phyloP scores from a whole-genome alignment of 768 basidiomycete species.

The Podaxis sp. region DNA sequence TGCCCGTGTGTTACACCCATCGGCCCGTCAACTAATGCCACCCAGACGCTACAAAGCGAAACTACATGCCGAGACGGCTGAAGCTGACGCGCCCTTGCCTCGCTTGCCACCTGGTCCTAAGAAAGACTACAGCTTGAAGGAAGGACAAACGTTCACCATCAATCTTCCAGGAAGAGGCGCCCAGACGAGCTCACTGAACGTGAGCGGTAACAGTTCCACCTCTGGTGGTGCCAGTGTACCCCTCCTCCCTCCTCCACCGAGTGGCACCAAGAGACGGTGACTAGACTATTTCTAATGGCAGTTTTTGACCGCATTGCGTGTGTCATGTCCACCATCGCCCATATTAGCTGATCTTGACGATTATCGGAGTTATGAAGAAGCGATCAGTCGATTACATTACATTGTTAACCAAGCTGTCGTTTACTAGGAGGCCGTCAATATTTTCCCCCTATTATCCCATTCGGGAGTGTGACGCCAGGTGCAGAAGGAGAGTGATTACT shows the following conservation, averaged over 20 bases:
- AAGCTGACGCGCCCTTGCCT: slow-evolving; percentile 49
- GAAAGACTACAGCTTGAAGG: slow-evolving; percentile 92
- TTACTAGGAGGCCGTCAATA: neutral
- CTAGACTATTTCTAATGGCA: no score
- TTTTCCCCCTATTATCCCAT: neutral
- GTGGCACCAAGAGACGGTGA: slow-evolving; percentile 47
- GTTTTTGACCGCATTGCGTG: neutral
- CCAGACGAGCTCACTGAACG: slow-evolving; percentile 33
- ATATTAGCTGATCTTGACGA: neutral
- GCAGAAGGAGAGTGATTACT: neutral
- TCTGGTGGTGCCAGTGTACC: slow-evolving; percentile 45
- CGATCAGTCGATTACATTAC: neutral
- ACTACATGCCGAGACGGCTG: slow-evolving; percentile 45
- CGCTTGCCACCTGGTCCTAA: slow-evolving; percentile 75
- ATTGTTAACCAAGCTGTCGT: neutral
- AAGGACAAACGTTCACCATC: slow-evolving; percentile 93
- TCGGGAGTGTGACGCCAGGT: neutral
- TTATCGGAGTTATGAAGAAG: neutral
- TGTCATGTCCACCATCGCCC: neutral
- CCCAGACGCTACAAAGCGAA: slow-evolving; percentile 60
- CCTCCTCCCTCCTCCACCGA: slow-evolving; percentile 82
- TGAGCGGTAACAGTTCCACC: slow-evolving; percentile 18
- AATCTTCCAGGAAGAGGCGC: slow-evolving; percentile 77
- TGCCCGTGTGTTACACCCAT: neutral
- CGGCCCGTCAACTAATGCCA: neutral